Base-by-base conservation (phyloP, 345 rosid species). In the Kandelia obovata region DNA sequence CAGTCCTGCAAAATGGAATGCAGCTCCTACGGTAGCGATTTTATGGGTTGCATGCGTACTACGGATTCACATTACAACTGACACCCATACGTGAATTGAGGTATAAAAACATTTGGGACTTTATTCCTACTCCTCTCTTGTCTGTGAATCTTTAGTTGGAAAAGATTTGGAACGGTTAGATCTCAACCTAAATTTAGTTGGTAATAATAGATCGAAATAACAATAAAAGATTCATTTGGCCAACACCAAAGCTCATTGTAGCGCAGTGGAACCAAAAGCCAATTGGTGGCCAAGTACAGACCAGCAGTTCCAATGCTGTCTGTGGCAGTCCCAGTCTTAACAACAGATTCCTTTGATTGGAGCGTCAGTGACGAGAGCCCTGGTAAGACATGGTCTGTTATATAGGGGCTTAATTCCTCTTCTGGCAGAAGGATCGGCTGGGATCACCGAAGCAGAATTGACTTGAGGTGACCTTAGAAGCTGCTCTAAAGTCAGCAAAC, bases 291-390 rank as follows among this genome's bases (percentile, higher is more conserved):
- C 73, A 92, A 92, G 80, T 92, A 89, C 81, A 83, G 97, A 70
- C 97, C 97, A 1, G 92, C 97, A 31, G 97, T 92, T 71, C 97
- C 97, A 1, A 92, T 92, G 77, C 84, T 92, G 35, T 92, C 94
- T 0, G 97, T 92, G 64, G 96, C 86, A 39, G 96, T 92, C 75
- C 97, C 97, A 0, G 83, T 86, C 35, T 70, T 92, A 77, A 86
- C 96, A 0, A 89, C 96, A 2, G 97, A 92, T 79, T 85, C 94
- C 7, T 92, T 92, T 57, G 97, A 92, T 74, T 92, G 97, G 97
- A 55, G 71, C 43, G 85, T 89, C 84, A 92, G 97, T 46, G 96
- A 92, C 23, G 97, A 92, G 81, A 67, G 82, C 13, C 97, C 97
- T 6, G 6, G 96, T 96, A 26, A 89, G 96, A 76, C 97, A 88